These are phyloP conservation scores for Diaporthe sp. DNA, from an alignment of 2,329 filamentous ascomycete species.

Conservation along the genomic window DNA sequence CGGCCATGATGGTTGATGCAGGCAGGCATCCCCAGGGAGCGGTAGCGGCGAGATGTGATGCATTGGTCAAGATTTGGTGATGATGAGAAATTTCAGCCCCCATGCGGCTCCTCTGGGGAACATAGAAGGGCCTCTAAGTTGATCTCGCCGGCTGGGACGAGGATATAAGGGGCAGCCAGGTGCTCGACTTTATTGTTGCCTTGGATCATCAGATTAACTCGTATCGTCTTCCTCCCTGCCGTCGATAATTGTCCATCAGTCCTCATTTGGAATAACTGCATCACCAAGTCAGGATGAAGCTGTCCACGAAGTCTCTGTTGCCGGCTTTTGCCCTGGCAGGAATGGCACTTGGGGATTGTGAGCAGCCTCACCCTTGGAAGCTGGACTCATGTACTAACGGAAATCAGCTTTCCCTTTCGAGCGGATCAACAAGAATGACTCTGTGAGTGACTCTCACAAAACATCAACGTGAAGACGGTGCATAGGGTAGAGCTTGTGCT, in stretches of 20 bases:
- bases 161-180: slow-evolving; percentile 2
- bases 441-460: slow-evolving; percentile 41
- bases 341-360: slow-evolving; percentile 36
- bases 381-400: neutral
- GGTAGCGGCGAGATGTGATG: neutral
- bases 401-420: slow-evolving; percentile 45
- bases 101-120: neutral
- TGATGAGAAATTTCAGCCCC: neutral
- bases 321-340: slow-evolving; percentile 23
- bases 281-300: slow-evolving; percentile 24
- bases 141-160: no score
- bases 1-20: neutral
- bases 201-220: neutral
- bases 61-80: slow-evolving; percentile 27
- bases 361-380: neutral
- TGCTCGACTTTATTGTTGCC: neutral
- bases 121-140: neutral
- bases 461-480: neutral
- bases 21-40: neutral
- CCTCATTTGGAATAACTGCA: neutral
- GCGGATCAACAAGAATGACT: slow-evolving; percentile 50
- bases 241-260: neutral
- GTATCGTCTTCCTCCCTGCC: neutral
- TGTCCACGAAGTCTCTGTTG: neutral
- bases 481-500: neutral